These are phyloP conservation scores for Auriscalpium vulgare DNA, from an alignment of 768 basidiomycete species.

Conservation along the genomic window DNA sequence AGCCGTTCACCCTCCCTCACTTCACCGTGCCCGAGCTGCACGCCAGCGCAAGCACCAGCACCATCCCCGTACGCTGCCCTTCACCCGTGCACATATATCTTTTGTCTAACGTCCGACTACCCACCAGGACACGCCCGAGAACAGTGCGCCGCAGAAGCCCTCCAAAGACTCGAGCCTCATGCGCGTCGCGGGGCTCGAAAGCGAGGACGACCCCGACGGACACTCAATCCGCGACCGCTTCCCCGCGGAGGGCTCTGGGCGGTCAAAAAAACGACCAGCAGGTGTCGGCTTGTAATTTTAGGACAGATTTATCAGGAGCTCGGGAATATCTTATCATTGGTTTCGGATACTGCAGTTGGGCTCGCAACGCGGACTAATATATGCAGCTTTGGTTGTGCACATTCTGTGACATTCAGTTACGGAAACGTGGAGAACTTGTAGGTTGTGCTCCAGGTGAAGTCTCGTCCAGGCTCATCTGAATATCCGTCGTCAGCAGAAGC, in stretches of 20 bases:
- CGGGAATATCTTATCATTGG: too few relatives aligned
- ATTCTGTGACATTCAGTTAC: too few relatives aligned
- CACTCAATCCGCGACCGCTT: not conserved
- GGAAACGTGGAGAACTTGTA: constrained; percentile 34
- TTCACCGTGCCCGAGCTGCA: not conserved
- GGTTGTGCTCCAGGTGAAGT: constrained; percentile 39
- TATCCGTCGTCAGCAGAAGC: not conserved
- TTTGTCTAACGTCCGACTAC: not conserved
- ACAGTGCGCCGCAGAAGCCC: not conserved
- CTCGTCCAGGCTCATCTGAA: constrained; percentile 34
- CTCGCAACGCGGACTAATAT: too few relatives aligned
- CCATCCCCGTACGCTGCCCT: not conserved
- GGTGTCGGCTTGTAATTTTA: too few relatives aligned
- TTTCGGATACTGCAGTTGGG: too few relatives aligned
- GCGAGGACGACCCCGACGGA: not conserved
- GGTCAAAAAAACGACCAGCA: not conserved
- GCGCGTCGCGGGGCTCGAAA: not conserved
- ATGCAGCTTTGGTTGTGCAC: too few relatives aligned
- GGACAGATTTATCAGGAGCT: too few relatives aligned
- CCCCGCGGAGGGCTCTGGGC: not conserved
- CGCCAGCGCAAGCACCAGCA: not conserved
- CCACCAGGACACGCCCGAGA: not conserved
- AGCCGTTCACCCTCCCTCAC: not conserved
- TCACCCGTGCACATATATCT: not conserved
- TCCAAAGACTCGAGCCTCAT: not conserved